A percentile compares a stretch with the other conserved stretches of the same genome.
Evolutionary conservation across 2,329 filamentous ascomycete genomes (phyloP).

Genomic region (Botryosphaeria dothidea): DNA sequence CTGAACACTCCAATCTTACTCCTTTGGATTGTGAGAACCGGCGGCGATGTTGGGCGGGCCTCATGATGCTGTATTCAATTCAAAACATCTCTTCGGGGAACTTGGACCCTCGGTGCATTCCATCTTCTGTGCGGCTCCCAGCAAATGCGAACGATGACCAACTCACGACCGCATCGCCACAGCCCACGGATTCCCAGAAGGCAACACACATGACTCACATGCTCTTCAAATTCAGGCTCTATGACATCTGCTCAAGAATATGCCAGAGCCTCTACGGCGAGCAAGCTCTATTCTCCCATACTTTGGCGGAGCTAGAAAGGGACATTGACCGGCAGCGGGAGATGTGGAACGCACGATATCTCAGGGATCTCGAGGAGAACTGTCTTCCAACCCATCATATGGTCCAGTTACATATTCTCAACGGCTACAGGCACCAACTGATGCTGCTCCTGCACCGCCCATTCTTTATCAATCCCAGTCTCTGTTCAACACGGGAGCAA

Average conservation of each 20-base stretch:
- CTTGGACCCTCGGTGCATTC: conserved; percentile 31
- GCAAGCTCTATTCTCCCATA: background rate
- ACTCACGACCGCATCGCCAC: background rate
- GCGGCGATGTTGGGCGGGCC: conserved; percentile 41
- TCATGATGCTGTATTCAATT: conserved; percentile 43
- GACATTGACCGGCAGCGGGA: background rate
- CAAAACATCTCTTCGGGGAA: conserved; percentile 41
- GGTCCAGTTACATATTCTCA: conserved; percentile 1
- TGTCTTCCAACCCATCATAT: background rate
- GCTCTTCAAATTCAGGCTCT: conserved; percentile 7
- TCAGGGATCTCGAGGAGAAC: background rate
- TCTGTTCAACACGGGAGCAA: background rate
- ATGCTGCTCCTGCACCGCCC: conserved; percentile 3
- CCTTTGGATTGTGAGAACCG: conserved; percentile 41
- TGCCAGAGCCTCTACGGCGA: background rate
- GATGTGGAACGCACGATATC: background rate
- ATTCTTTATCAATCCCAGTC: background rate
- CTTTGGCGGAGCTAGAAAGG: background rate
- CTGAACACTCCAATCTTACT: conserved; percentile 37
- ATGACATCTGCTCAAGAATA: background rate
- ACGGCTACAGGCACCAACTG: conserved; percentile 13
- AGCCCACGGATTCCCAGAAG: background rate
- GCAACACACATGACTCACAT: conserved; percentile 17
- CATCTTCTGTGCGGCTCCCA: conserved; percentile 27
- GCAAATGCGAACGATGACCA: background rate